Evolutionary conservation across 257 asterid genomes (phyloP), one percentile per base, ranked within the genome.

Genomic region (Solanum infundibuliforme): DNA sequence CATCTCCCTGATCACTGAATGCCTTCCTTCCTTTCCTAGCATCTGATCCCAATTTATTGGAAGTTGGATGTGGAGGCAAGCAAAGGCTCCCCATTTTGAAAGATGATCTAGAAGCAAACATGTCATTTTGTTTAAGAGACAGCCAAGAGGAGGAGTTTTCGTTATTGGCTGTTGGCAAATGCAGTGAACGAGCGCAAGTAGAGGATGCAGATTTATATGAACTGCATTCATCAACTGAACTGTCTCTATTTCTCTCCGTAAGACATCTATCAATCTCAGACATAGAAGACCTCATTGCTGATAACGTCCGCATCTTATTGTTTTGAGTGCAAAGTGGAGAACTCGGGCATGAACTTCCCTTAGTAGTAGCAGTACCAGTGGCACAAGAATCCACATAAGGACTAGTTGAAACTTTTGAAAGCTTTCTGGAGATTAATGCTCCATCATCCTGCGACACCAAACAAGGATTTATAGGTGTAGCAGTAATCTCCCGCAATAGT

Each of bases 21-120:
- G 16, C 88, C 89, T 89, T 92, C 88, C 89, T 92, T 36, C 92
- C 94, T 91, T 93, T 93, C 92, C 88, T 94, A 39, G 73, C 88
- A 88, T 94, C 95, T 31, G 90, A 29, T 38, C 94, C 94, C 41
- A 89, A 87, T 84, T 93, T 91, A 20, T 89, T 73, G 86, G 93
- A 88, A 1, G 93, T 87, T n/a, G 98, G 98, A 86, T 92, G 95
- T 25, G 95, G 96, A 69, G 98, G 98, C 91, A 91, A 92, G 83
- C 92, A 90, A 91, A 88, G 36, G 81, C 88, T 91, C 60, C 93
- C 93, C 34, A 79, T 87, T 89, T 88, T 92, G 52, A 52, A 43
- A 20, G 92, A 88, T 83, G 93, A 83, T 90, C 52, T 89, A 85
- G 86, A 87, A 25, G 91, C 38, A 12, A 41, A 83, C 65, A 31